Conservation (phyloP, 495 filamentous ascomycete genomes). For the Cercophora newfieldiana region DNA sequence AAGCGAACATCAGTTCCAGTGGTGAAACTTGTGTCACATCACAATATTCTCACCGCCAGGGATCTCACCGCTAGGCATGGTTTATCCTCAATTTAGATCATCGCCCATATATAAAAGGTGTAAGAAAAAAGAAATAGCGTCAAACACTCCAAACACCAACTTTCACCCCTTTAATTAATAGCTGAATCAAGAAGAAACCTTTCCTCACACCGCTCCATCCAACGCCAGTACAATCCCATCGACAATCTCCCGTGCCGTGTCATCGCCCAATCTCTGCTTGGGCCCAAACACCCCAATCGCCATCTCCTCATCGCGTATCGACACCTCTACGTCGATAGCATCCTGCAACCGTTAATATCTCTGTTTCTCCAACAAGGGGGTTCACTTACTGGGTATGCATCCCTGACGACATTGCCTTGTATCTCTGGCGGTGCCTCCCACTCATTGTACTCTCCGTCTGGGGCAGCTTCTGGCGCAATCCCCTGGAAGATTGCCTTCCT, state of each 20-base stretch:
- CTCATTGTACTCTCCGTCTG: not conserved
- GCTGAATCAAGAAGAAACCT: no score
- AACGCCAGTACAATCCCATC: slow-evolving; percentile 2
- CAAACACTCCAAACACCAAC: no score
- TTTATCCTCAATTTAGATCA: no score
- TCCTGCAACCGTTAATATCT: slow-evolving; percentile 36
- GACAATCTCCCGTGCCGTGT: slow-evolving; percentile 9
- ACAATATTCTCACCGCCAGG: no score
- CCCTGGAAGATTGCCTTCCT: not conserved
- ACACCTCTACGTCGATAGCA: slow-evolving; percentile 56
- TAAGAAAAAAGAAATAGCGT: no score
- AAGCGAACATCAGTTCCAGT: no score
- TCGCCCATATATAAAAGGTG: no score
- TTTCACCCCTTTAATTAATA: no score
- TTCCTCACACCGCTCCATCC: no score
- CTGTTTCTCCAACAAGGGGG: no score
- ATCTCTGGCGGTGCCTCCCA: slow-evolving; percentile 11
- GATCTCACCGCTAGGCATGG: no score
- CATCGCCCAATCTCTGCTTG: slow-evolving; percentile 7
- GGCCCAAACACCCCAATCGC: slow-evolving; percentile 57
- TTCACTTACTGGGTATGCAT: slow-evolving; percentile 42
- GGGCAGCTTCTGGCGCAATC: not conserved
- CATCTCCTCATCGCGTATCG: slow-evolving; percentile 43
- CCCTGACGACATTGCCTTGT: slow-evolving; percentile 23
- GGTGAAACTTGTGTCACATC: no score